These are phyloP conservation scores for Neostapfia colusana DNA, from an alignment of 176 grass and related monocot genomes.

Conservation along the genomic window DNA sequence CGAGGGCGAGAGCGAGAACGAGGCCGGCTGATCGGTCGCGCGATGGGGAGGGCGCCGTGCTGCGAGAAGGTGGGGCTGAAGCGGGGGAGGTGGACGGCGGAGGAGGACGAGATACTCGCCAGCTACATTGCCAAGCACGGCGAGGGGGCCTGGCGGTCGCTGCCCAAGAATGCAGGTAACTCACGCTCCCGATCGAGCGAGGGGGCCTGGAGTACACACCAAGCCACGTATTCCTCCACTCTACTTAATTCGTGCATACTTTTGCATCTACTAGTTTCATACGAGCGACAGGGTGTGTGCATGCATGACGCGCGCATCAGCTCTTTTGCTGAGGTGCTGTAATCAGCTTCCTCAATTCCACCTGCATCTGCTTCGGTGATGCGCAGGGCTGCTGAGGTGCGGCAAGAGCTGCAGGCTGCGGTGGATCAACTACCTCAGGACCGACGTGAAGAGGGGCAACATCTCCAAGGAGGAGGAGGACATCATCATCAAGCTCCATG, in stretches of 20 bases:
- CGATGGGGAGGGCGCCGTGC: constrained; percentile 95
- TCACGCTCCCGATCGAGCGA: no score
- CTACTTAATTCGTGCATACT: no score
- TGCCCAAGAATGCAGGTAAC: constrained; percentile 93
- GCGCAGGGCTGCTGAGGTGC: constrained; percentile 25
- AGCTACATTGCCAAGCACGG: constrained; percentile 82
- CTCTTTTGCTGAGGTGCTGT: no score
- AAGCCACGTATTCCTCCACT: no score
- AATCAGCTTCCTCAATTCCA: no score
- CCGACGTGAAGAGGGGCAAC: constrained; percentile 76
- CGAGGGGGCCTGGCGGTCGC: constrained; percentile 81
- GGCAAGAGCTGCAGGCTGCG: constrained; percentile 86
- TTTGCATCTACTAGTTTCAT: no score
- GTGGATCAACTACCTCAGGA: constrained; percentile 82
- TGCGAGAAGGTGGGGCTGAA: constrained; percentile 91
- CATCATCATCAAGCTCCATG: constrained; percentile 74
- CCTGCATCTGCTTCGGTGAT: constrained; percentile 39
- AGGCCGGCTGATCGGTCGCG: not conserved
- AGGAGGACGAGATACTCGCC: constrained; percentile 71
- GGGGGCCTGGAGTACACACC: no score
- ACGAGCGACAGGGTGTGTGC: no score
- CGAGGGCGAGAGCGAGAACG: not conserved
- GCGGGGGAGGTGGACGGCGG: constrained; percentile 82
- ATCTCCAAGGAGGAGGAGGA: constrained; percentile 81
- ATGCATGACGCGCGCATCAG: no score